Evolutionary conservation across 371 early-diverging fungal genomes (phyloP).

Genomic region (Mucor irregularis): DNA sequence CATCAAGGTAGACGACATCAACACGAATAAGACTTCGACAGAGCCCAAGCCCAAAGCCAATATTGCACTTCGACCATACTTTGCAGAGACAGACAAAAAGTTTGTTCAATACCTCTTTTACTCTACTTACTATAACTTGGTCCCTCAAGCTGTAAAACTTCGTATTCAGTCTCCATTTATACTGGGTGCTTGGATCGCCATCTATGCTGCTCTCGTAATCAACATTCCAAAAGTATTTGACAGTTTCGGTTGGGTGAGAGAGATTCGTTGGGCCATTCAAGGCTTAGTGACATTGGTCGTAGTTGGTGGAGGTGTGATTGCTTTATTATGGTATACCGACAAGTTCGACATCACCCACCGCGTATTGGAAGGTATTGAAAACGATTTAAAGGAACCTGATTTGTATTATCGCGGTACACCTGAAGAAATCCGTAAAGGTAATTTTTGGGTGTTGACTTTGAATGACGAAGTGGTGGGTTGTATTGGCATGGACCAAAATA

Average conservation of each 20-base stretch:
- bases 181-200: constrained; percentile 18
- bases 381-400: constrained; percentile 43
- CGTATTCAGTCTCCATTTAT: constrained; percentile 33
- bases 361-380: constrained; percentile 38
- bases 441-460: constrained; percentile 53
- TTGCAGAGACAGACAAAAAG: constrained; percentile 39
- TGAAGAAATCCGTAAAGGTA: constrained; percentile 25
- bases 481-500: constrained; percentile 42
- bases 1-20: constrained; percentile 13
- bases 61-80: constrained; percentile 44
- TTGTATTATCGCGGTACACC: constrained; percentile 37
- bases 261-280: constrained; percentile 13
- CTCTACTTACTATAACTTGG: constrained; percentile 45
- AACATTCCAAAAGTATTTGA: constrained; percentile 12
- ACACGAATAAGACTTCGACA: neutral
- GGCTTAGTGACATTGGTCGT: constrained; percentile 25
- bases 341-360: constrained; percentile 30
- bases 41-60: constrained; percentile 23
- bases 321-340: constrained; percentile 40
- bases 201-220: constrained; percentile 19
- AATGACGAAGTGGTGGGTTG: constrained; percentile 45
- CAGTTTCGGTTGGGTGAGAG: constrained; percentile 16
- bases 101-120: constrained; percentile 46
- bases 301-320: constrained; percentile 26
- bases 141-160: constrained; percentile 35